Percentiles rank a stretch among this genome's conserved stretches.
phyloP scores from a whole-genome alignment of 306 rosid genomes.

The Quercus robur region DNA sequence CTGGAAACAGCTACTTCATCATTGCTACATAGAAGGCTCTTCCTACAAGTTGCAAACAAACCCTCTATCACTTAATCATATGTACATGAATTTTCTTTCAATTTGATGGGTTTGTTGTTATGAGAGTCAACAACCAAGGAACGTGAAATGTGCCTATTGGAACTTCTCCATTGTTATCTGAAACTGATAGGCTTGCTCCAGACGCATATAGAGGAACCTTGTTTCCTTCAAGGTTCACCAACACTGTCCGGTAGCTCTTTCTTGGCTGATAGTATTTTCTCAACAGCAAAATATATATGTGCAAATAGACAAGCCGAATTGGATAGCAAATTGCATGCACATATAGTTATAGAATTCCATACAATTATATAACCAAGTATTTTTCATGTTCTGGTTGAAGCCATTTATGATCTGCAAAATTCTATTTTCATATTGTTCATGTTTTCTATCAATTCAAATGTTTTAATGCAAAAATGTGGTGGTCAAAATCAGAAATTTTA shows the following conservation, averaged over 20 bases:
- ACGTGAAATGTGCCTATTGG: conserved; percentile 51
- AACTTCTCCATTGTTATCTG: conserved; percentile 38
- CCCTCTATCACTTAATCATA: conserved; percentile 34
- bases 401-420: too few species aligned
- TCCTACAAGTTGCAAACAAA: not conserved
- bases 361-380: too few species aligned
- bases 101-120: conserved; percentile 45
- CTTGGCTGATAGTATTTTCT: conserved; percentile 74
- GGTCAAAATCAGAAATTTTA: conserved; percentile 25
- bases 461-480: not conserved
- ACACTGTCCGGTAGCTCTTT: conserved; percentile 43
- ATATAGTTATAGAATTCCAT: too few species aligned
- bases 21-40: conserved; percentile 5
- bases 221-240: conserved; percentile 58
- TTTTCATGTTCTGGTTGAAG: too few species aligned
- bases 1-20: not conserved
- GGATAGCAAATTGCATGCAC: not conserved
- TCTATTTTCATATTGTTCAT: too few species aligned
- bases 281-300: conserved; percentile 39
- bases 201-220: conserved; percentile 82
- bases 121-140: conserved; percentile 42
- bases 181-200: conserved; percentile 55
- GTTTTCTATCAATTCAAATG: not conserved
- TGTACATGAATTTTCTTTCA: conserved; percentile 45
- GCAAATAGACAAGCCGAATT: not conserved